Base-by-base conservation (phyloP, 441 rosid genomes). In the Capsella rubella region DNA sequence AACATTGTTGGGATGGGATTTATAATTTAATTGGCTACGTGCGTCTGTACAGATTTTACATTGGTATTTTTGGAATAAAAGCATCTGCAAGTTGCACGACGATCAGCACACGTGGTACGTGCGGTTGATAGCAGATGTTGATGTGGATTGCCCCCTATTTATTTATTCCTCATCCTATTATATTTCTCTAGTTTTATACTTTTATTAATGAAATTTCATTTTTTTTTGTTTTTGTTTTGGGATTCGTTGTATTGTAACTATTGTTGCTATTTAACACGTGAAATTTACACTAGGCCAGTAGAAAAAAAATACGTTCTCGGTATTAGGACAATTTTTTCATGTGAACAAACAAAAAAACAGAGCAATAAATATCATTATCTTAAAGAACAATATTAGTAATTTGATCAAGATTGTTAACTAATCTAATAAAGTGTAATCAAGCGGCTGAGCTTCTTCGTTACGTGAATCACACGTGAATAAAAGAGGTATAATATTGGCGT, bases 21-120 rank as follows among this genome's bases (percentile, higher is more conserved):
- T 42, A 12, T 42, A 13, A 11, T 18, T 45, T 52, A 2, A 35
- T 67, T 34, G 54, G 72, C 67, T 77, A 56, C 71, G 67, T 70
- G 72, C 80, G 80, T 76, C 12, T 76, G 39, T 64, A 76, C 49
- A 34, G 37, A 9, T 1, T 32, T 5, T 43, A 42, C 56, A 53
- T 42, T 57, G 58, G 8, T n/a, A 12, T 49, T 55, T 55, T 9
- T 34, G 37, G 66, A 65, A 64, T 64, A 46, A 31, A 64, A 35
- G 21, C 25, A 29, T 52, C 43, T 54, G 51, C 72, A 67, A 53
- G 75, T 40, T 57, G 66, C 68, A 64, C 70, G 79, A 69, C 25
- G 78, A 76, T 42, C 73, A 15, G 65, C 50, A 85, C 78, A 78
- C 82, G 80, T 82, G 86, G 61, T 82, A 80, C 88, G 85, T 82